A percentile compares a stretch with the other conserved stretches of the same genome.
phyloP scores from a whole-genome alignment of 192 early-diverging fungal species.

The Mortierella antarctica region DNA sequence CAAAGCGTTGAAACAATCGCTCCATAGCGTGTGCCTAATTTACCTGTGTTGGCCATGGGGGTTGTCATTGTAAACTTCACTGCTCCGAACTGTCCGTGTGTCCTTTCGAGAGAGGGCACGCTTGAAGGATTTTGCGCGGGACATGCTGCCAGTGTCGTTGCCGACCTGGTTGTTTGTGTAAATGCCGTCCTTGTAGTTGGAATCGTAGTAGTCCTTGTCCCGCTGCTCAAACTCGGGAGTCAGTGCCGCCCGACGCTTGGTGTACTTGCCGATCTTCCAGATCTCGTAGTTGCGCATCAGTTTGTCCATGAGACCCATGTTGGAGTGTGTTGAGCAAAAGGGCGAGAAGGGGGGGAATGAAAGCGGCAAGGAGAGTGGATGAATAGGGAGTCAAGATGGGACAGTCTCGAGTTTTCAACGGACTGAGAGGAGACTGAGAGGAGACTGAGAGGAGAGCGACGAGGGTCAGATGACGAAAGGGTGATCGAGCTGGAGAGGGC shows the following conservation, averaged over 20 bases:
- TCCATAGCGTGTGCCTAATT: not conserved
- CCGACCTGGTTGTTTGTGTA: conserved; percentile 47
- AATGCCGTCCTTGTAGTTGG: conserved; percentile 56
- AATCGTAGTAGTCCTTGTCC: conserved; percentile 56
- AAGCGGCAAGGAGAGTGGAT: not conserved
- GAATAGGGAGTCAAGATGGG: not conserved
- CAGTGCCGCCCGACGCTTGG: conserved; percentile 52
- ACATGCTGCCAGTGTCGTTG: conserved; percentile 7
- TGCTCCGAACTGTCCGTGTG: conserved; percentile 41
- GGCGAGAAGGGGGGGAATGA: not conserved
- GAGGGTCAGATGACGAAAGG: not conserved
- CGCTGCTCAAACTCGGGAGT: conserved; percentile 59
- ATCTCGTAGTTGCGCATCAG: conserved; percentile 61
- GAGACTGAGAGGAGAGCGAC: not conserved
- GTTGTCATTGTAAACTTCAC: conserved; percentile 50
- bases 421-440: not conserved
- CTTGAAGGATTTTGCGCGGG: conserved; percentile 30
- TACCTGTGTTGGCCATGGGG: conserved; percentile 36
- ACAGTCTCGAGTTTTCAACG: not conserved
- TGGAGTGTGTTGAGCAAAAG: not conserved
- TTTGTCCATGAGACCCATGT: conserved; percentile 59
- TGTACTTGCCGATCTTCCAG: conserved; percentile 62
- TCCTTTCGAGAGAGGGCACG: conserved; percentile 35
- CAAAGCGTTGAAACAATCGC: too few species aligned
- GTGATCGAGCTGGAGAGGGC: not conserved